Base-by-base conservation (phyloP, 2,329 filamentous ascomycete genomes). In the Fusarium heterosporum region DNA sequence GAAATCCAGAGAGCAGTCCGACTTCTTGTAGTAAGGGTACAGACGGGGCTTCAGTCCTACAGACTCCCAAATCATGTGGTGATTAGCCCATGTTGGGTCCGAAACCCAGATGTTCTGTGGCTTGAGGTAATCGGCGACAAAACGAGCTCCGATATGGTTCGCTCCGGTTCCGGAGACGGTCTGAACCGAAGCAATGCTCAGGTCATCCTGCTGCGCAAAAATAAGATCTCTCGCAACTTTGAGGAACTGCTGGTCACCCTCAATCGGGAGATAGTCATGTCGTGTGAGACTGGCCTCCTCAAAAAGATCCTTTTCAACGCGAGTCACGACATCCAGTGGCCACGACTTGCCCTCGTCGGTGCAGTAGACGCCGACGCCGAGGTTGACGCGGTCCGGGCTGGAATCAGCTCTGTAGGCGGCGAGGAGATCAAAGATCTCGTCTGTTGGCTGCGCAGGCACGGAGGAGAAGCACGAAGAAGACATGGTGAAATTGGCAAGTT, bases 141-240 rank as follows among this genome's bases (percentile, higher is more conserved):
- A 98, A 70, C 96, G 89, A 63, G 90, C 94, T 67, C 96, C 96
- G 29, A 98, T 84, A 78, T 98, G 96, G 68, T 97, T 90, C 65
- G 96, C 95, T 72, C 96, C 96, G 68, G 96, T 99, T 73, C 96
- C 96, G 53, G 96, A 98, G 82, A 99, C 95, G 75, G 95, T 97
- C 82, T 98, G 95, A 49, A 97, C 80, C 30, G 93, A 93, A 22
- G 57, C 68, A 19, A 71, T 46, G 4, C 64, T 65, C 34, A 55
- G 22, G n/a, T 65, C 54, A 67, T 67, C 45, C 25, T 54, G 40
- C 28, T 52, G 55, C 0, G 48, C 50, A 39, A 72, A 72, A 14
- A 68, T 40, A n/a, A 72, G 55, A 17, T 68, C 55, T 7, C 69
- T 48, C 14, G 69, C 66, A 10, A 53, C 55, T 6, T 58, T 63